Percentiles rank a stretch among this genome's conserved stretches.
Conservation (phyloP, 306 rosid species). For the Begonia peltatifolia region DNA sequence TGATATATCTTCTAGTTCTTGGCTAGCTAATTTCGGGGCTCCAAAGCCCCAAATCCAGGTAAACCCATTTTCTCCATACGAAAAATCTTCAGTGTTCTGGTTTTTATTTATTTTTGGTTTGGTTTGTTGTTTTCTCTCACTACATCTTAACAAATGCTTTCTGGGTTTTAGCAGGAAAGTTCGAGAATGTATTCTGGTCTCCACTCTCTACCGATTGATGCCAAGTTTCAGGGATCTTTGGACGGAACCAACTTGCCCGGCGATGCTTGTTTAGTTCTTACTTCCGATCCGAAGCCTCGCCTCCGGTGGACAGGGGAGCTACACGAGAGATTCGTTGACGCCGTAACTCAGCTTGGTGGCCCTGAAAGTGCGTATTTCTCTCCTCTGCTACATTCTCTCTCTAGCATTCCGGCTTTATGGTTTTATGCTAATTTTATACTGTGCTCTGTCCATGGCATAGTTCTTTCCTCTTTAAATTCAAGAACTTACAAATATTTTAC, state of each 20-base stretch:
- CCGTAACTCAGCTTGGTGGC: conserved; percentile 56
- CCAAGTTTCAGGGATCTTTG: conserved; percentile 30
- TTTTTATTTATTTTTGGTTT: background rate
- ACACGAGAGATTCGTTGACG: conserved; percentile 49
- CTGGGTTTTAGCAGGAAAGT: conserved; percentile 17
- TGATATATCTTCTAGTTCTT: background rate
- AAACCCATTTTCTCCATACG: too few relatives aligned
- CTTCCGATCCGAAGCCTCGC: conserved; percentile 51
- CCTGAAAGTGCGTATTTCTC: conserved; percentile 37
- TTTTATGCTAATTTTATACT: too few relatives aligned
- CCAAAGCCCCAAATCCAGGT: conserved; percentile 10
- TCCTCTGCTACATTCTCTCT: background rate
- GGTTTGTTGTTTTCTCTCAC: background rate
- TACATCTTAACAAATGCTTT: conserved; percentile 1
- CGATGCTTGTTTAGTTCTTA: conserved; percentile 43
- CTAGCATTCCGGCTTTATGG: background rate
- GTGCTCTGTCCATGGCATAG: too few relatives aligned
- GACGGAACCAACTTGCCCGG: conserved; percentile 43
- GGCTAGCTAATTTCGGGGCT: conserved; percentile 17
- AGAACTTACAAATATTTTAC: too few relatives aligned
- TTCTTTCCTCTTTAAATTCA: too few relatives aligned
- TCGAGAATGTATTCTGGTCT: conserved; percentile 33
- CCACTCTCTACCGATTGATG: conserved; percentile 38
- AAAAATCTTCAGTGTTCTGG: background rate
- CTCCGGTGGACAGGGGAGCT: conserved; percentile 57